Evolutionary conservation across 2,329 filamentous ascomycete genomes (phyloP).

Genomic region (Ceratocystis variospora): DNA sequence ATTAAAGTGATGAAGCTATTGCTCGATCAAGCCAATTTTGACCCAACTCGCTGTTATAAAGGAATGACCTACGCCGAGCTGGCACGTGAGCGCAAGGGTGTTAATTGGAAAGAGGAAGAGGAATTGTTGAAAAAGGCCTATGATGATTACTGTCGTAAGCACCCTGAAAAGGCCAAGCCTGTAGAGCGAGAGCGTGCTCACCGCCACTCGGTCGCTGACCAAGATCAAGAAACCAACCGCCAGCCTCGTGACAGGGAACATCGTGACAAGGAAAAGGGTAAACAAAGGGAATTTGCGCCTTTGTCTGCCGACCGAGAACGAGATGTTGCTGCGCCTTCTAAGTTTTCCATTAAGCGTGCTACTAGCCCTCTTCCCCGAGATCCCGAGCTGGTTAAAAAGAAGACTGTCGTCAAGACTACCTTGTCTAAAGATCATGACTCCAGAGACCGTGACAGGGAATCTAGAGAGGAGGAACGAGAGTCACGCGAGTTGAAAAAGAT

Average conservation of each 20-base stretch:
- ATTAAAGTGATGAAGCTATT: conserved; percentile 72
- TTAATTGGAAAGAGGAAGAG: conserved; percentile 81
- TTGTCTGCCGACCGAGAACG: conserved; percentile 29
- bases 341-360: conserved; percentile 23
- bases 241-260: conserved; percentile 26
- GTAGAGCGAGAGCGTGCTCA: conserved; percentile 29
- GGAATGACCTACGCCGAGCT: conserved; percentile 80
- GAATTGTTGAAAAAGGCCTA: conserved; percentile 65
- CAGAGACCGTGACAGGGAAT: conserved; percentile 35
- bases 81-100: conserved; percentile 66
- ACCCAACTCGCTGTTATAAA: conserved; percentile 64
- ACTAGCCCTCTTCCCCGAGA: conserved; percentile 12
- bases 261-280: conserved; percentile 19
- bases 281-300: background rate
- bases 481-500: conserved; percentile 26
- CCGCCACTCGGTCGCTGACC: background rate
- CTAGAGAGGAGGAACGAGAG: conserved; percentile 29
- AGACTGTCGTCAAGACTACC: conserved; percentile 24
- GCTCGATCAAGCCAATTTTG: conserved; percentile 61
- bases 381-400: conserved; percentile 27
- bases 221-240: conserved; percentile 12
- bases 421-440: conserved; percentile 34
- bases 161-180: conserved; percentile 36
- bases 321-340: conserved; percentile 31
- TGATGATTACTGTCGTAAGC: conserved; percentile 47